Base-by-base conservation (phyloP, 306 rosid genomes). In the Rosa lucieae region DNA sequence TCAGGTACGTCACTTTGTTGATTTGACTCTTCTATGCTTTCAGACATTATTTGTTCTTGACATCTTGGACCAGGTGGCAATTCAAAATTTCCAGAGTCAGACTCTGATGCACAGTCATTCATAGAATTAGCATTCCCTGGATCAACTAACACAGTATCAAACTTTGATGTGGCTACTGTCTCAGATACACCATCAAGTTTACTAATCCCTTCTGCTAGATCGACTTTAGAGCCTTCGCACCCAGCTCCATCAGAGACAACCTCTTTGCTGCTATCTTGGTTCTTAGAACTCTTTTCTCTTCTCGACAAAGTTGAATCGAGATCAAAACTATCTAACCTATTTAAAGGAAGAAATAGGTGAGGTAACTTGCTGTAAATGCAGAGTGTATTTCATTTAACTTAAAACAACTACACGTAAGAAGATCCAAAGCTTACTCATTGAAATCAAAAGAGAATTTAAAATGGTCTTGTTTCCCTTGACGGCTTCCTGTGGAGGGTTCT, bases 371-470 rank as follows among this genome's bases (percentile, higher is more conserved):
- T 67, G 59, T 69, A 40, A 75, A 78, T 75, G 58, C 58, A 62
- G 12, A 77, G 42, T 73, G 37, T 58, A 21, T 46, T 58, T 44
- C 18, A 65, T 52, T 40, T 35, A 81, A 76, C 73, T 26, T 12
- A 73, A 48, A 83, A 70, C 46, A 39, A 67, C 10, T 0, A 78
- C 26, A 48, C 37, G 47, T 37, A 75, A 78, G 78, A 79, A 59
- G 74, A 59, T 75, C 53, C 70, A 75, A 75, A 65, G 82, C 97
- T 86, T 83, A 92, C 98, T 91, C 91, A 61, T 87, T 91, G 75
- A 92, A 94, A 87, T 95, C 97, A 78, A 95, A 92, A 78, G 80
- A 84, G 87, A 95, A 95, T 67, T 83, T 77, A 75, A 90, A 91
- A 40, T 72, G 79, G 48, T 86, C 85, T 59, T 85, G 72, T 70